Evolutionary conservation across 805 yeast species (phyloP).

Genomic region (Candida peoriensis): DNA sequence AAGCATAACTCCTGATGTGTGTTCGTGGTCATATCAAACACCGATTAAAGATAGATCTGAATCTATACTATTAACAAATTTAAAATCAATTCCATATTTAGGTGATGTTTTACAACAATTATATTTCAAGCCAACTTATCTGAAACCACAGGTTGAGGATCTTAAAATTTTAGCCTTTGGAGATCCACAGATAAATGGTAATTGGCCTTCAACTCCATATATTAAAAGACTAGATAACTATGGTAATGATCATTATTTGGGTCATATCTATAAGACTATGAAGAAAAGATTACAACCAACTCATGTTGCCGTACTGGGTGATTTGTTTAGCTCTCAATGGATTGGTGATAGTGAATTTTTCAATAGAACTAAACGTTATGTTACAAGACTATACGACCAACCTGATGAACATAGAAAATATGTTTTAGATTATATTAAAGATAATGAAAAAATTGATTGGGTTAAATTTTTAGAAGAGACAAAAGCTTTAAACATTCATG

Average conservation of each 20-base stretch:
- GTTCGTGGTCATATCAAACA: conserved; percentile 51
- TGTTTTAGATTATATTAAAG: conserved; percentile 40
- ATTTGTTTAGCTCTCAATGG: conserved; percentile 92
- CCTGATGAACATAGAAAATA: conserved; percentile 45
- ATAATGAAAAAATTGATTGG: conserved; percentile 57
- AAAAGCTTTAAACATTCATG: conserved; percentile 26
- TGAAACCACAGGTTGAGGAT: conserved; percentile 28
- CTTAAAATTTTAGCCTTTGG: conserved; percentile 80
- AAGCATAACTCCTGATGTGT: conserved; percentile 44
- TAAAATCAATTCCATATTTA: conserved; percentile 17
- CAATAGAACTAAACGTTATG: conserved; percentile 70
- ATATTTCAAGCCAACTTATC: conserved; percentile 19
- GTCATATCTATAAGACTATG: conserved; percentile 75
- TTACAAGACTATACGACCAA: conserved; percentile 62
- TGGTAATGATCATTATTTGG: conserved; percentile 87
- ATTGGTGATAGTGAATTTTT: conserved; percentile 81
- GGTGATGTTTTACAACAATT: conserved; percentile 23
- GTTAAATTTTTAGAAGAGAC: conserved; percentile 32
- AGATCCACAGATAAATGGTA: conserved; percentile 95
- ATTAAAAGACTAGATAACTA: conserved; percentile 73
- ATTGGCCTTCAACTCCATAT: conserved; percentile 65
- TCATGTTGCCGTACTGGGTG: conserved; percentile 89
- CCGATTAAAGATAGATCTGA: conserved; percentile 12
- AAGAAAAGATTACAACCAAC: conserved; percentile 60
- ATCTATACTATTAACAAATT: conserved; percentile 6